Base-by-base conservation (phyloP, 495 filamentous ascomycete genomes). In the Penicillium angulare region DNA sequence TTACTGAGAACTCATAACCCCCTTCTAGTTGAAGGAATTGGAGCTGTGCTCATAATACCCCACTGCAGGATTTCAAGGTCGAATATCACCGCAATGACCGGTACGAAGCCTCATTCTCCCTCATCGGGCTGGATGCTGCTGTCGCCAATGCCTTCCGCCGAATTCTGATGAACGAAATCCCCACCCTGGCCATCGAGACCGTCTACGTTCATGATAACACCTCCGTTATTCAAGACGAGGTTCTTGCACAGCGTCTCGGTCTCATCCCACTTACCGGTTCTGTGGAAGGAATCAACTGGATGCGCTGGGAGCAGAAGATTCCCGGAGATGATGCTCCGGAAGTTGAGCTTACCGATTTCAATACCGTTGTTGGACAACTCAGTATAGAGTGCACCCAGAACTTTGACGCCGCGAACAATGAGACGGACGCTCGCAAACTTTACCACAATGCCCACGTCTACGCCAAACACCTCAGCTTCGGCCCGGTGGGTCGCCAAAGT, bases 71-170 rank as follows among this genome's bases (percentile, higher is more conserved):
- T 47, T 84, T 96, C 67, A 64, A 72, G 16, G 78, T 98, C 65
- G 75, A 90, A 63, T 93, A 95, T 71, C 87, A 96, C 79, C 76
- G 86, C 43, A 90, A 90, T 67, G 77, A 84, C 24, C 79, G 79
- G 33, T 77, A 80, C 66, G 86, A 95, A 59, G 68, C 86, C 49
- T 84, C 86, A 27, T 97, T 97, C 77, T 96, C 91, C 17, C 82
- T 97, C 56, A 85, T 95, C 64, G 90, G 91, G 60, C 68, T 92
- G 55, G 92, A 99, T 62, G 92, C 95, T 56, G 81, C 88, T 47
- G 86, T 99, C 63, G 91, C 95, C 56, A 99, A 99, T 69, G 95
- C 95, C 61, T 96, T 97, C 79, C 93, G 95, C 56, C 89, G 95
- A 39, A 97, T 99, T 61, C 80, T 97, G 52, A 86, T 99, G 72